Evolutionary conservation across 345 rosid genomes (phyloP).

Genomic region (Cardamine occulta): DNA sequence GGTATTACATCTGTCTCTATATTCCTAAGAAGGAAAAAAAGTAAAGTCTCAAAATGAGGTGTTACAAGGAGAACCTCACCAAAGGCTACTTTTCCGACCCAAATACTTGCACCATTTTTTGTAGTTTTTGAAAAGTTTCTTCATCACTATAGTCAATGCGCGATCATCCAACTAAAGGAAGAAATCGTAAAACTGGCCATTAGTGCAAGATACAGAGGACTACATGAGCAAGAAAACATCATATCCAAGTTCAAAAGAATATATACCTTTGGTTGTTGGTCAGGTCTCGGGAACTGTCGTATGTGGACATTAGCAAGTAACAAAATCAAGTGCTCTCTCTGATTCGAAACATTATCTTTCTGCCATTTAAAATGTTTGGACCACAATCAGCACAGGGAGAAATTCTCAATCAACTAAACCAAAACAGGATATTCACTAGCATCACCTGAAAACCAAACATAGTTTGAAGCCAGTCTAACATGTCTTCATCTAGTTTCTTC

Average conservation of each 20-base stretch:
- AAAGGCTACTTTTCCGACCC: slow-evolving; percentile 69
- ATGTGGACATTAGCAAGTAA: slow-evolving; percentile 68
- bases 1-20: neutral
- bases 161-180: slow-evolving; percentile 60
- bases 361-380: slow-evolving; percentile 37
- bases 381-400: slow-evolving; percentile 11
- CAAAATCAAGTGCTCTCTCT: slow-evolving; percentile 66
- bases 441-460: slow-evolving; percentile 74
- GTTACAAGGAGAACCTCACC: slow-evolving; percentile 48
- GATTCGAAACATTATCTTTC: slow-evolving; percentile 65
- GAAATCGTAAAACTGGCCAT: neutral
- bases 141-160: slow-evolving; percentile 62
- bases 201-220: slow-evolving; percentile 11
- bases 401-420: neutral
- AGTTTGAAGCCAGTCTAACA: slow-evolving; percentile 65
- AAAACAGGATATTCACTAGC: slow-evolving; percentile 15
- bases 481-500: slow-evolving; percentile 58
- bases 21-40: neutral
- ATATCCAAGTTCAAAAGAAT: slow-evolving; percentile 21
- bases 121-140: slow-evolving; percentile 63
- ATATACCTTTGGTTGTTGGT: slow-evolving; percentile 58
- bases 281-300: slow-evolving; percentile 57
- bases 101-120: slow-evolving; percentile 72
- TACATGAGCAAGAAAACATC: slow-evolving; percentile 10
- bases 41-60: neutral